phyloP scores from a whole-genome alignment of 2,329 filamentous ascomycete species.

The Cordyceps fumosorosea region DNA sequence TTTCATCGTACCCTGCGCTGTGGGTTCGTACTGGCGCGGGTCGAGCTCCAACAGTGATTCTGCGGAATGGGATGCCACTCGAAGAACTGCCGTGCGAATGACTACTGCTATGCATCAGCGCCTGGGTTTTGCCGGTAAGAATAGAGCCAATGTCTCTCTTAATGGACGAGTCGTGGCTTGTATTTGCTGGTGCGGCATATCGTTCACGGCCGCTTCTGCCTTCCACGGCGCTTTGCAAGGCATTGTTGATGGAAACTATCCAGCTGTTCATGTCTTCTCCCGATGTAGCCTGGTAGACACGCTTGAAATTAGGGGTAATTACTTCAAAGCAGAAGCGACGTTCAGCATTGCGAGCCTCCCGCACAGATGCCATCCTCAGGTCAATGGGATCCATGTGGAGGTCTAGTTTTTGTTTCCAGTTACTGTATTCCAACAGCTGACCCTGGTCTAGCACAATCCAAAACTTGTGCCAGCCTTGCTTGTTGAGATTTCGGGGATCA shows the following conservation, averaged over 20 bases:
- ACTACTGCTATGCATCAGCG: constrained; percentile 50
- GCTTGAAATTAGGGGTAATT: constrained; percentile 91
- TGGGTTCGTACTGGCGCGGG: constrained; percentile 64
- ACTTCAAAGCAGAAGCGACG: constrained; percentile 97
- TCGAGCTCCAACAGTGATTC: constrained; percentile 86
- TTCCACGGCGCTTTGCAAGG: constrained; percentile 91
- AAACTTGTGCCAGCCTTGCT: constrained; percentile 99
- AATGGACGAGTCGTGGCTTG: constrained; percentile 47
- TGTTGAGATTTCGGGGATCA: constrained; percentile 90
- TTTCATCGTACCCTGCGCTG: constrained; percentile 71
- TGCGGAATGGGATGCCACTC: constrained; percentile 61
- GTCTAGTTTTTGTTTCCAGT: constrained; percentile 97
- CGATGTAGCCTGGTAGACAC: constrained; percentile 94
- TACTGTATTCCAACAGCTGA: constrained; percentile 95
- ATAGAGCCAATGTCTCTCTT: constrained; percentile 88
- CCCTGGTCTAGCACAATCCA: constrained; percentile 98
- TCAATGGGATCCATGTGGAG: constrained; percentile 98
- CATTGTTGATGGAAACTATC: constrained; percentile 96
- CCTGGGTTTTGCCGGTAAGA: constrained; percentile 84
- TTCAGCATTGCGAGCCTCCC: constrained; percentile 90
- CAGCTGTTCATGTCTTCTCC: constrained; percentile 97
- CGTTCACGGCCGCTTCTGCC: constrained; percentile 57
- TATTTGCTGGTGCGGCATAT: constrained; percentile 30
- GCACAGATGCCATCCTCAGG: constrained; percentile 90
- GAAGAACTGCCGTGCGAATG: constrained; percentile 39